phyloP scores from a whole-genome alignment of 148 eudicot species.

The Fagopyrum tataricum region DNA sequence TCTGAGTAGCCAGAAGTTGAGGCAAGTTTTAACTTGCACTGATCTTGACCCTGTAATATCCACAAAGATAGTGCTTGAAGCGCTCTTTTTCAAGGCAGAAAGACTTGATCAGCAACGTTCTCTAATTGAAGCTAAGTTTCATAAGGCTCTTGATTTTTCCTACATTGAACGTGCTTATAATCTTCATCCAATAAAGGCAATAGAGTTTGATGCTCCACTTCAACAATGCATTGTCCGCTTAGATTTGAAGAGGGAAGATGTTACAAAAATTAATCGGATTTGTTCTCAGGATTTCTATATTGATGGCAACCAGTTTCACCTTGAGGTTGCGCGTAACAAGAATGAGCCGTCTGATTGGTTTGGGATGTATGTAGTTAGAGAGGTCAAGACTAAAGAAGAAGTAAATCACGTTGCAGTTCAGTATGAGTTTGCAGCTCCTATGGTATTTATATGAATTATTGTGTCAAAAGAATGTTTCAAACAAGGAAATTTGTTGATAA shows the following conservation, averaged over 20 bases:
- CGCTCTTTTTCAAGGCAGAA: not conserved
- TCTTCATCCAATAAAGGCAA: not conserved
- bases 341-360: not conserved
- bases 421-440: not conserved
- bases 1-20: not conserved
- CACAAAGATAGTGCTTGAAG: not conserved
- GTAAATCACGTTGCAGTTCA: not conserved
- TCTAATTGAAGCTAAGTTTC: not conserved
- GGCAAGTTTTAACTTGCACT: not conserved
- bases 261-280: not conserved
- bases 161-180: not conserved
- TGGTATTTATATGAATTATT: not conserved
- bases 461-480: not conserved
- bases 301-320: not conserved
- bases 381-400: not conserved
- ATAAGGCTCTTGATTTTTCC: not conserved
- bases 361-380: not conserved
- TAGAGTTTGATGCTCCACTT: not conserved
- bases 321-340: not conserved
- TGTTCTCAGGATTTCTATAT: not conserved
- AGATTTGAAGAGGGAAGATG: not conserved
- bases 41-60: not conserved
- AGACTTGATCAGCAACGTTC: not conserved
- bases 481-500: too few species aligned
- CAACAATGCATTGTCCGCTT: not conserved